Conservation (phyloP, 1,139 yeast species). For the Suhomyces anneliseae region DNA sequence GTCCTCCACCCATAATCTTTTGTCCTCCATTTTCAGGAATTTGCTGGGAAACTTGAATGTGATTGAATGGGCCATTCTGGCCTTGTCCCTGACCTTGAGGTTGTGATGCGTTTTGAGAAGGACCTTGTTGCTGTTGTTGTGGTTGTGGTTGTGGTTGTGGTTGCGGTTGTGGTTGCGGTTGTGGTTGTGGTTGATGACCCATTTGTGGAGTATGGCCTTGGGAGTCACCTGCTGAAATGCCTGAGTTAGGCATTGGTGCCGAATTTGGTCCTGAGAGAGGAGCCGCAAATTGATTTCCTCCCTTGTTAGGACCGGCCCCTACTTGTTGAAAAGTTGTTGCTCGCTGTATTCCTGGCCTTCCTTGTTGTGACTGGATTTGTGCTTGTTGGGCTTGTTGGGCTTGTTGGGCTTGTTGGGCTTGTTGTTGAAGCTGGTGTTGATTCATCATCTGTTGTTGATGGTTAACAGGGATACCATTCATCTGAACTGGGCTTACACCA, state of each 20-base stretch:
- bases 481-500: conserved; percentile 7
- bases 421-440: conserved; percentile 10
- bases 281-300: conserved; percentile 7
- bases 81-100: conserved; percentile 6
- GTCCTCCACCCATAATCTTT: conserved; percentile 4
- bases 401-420: conserved; percentile 9
- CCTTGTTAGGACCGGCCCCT: conserved; percentile 8
- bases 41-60: conserved; percentile 12
- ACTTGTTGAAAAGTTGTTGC: conserved; percentile 14
- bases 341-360: conserved; percentile 25
- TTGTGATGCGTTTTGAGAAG: conserved; percentile 1
- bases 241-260: conserved; percentile 25
- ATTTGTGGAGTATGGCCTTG: conserved; percentile 32
- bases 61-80: conserved; percentile 8
- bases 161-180: conserved; percentile 16
- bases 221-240: conserved; percentile 22
- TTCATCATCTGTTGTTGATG: conserved; percentile 6
- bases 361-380: conserved; percentile 6
- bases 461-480: conserved; percentile 6
- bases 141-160: conserved; percentile 23
- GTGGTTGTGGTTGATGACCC: conserved; percentile 26
- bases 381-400: conserved; percentile 8
- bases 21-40: conserved; percentile 9
- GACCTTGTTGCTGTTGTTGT: conserved; percentile 4
- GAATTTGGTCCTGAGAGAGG: conserved; percentile 24